Evolutionary conservation across 2,329 filamentous ascomycete genomes (phyloP).

Genomic region (Ophiostoma australiae): DNA sequence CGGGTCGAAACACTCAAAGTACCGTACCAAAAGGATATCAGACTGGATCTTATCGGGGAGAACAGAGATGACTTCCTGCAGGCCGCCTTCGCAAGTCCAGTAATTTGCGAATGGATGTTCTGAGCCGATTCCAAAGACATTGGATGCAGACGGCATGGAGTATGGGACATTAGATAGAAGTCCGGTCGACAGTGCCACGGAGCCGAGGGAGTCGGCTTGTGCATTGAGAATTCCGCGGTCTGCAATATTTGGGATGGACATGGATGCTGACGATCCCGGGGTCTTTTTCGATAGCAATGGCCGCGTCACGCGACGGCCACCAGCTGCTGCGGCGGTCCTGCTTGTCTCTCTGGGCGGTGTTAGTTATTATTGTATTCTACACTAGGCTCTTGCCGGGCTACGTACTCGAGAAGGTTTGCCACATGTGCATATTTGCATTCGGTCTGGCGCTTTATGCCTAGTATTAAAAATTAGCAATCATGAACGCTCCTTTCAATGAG

Average conservation of each 20-base stretch:
- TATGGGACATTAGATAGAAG: conserved; percentile 70
- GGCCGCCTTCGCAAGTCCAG: conserved; percentile 73
- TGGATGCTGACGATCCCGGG: conserved; percentile 37
- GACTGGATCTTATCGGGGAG: conserved; percentile 71
- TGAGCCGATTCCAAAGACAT: conserved; percentile 74
- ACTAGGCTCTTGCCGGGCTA: conserved; percentile 21
- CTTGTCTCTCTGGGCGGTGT: conserved; percentile 49
- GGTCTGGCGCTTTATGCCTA: conserved; percentile 64
- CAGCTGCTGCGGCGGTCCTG: conserved; percentile 42
- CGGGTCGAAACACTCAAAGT: conserved; percentile 69
- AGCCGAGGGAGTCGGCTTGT: conserved; percentile 43
- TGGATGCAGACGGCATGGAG: conserved; percentile 64
- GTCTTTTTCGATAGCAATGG: conserved; percentile 49
- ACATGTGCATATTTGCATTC: conserved; percentile 71
- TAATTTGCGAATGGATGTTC: conserved; percentile 80
- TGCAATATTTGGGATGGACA: conserved; percentile 50
- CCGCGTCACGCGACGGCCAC: conserved; percentile 53
- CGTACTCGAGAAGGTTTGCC: conserved; percentile 70
- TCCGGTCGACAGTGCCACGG: conserved; percentile 53
- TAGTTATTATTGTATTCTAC: neutral
- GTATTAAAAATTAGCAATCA: conserved; percentile 11
- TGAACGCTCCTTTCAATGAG: neutral
- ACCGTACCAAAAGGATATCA: conserved; percentile 60
- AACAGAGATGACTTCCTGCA: conserved; percentile 69
- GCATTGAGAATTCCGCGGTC: conserved; percentile 48